A percentile compares a stretch with the other conserved stretches of the same genome.
These are phyloP conservation scores for Meyerozyma guilliermondii DNA, from an alignment of 1,139 yeast genomes.

Conservation along the genomic window DNA sequence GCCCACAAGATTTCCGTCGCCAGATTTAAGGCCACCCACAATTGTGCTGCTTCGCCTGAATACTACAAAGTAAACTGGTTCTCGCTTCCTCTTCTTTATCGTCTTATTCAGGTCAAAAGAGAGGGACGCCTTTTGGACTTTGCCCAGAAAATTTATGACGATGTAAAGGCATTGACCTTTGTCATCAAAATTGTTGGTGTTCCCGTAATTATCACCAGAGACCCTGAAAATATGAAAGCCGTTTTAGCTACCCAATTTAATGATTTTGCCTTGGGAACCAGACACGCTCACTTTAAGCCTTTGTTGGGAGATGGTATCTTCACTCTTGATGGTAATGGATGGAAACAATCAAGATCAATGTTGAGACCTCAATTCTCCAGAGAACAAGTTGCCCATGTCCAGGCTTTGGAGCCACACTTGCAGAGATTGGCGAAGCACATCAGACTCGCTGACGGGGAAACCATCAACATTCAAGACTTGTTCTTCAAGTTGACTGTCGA, in stretches of 20 bases:
- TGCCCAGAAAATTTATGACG: background rate
- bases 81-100: constrained; percentile 1
- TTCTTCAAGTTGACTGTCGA: constrained; percentile 37
- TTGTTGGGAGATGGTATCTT: constrained; percentile 23
- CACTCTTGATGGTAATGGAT: constrained; percentile 22
- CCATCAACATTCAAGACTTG: constrained; percentile 33
- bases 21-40: background rate
- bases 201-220: constrained; percentile 16
- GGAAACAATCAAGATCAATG: constrained; percentile 25
- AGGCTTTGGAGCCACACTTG: constrained; percentile 20
- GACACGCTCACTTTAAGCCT: constrained; percentile 18
- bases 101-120: background rate
- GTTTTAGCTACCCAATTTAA: constrained; percentile 22
- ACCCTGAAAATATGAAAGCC: constrained; percentile 24
- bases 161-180: constrained; percentile 7
- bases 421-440: constrained; percentile 16
- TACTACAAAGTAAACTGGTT: background rate
- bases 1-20: constrained; percentile 1
- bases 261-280: constrained; percentile 21
- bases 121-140: background rate
- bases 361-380: constrained; percentile 25
- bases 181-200: constrained; percentile 16
- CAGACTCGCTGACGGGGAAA: constrained; percentile 14
- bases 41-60: background rate
- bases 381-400: constrained; percentile 23